These are phyloP conservation scores for Psophocarpus tetragonolobus DNA, from an alignment of 306 rosid genomes.

Conservation along the genomic window DNA sequence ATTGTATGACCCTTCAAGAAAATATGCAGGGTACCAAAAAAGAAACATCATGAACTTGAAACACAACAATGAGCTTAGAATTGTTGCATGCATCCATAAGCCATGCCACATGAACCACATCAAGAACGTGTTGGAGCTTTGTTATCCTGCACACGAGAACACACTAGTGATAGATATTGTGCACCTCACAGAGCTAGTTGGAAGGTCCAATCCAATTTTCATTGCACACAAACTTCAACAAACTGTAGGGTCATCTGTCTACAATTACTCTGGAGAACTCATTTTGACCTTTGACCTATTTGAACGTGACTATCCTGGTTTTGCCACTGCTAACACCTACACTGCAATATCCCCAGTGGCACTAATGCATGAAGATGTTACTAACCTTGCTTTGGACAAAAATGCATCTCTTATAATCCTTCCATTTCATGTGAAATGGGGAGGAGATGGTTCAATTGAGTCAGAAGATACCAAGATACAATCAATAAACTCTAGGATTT, in stretches of 20 bases:
- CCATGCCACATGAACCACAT: constrained; percentile 20
- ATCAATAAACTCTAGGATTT: constrained; percentile 37
- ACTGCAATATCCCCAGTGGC: constrained; percentile 45
- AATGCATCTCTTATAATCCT: constrained; percentile 41
- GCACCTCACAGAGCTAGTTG: constrained; percentile 43
- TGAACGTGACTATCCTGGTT: too few species aligned
- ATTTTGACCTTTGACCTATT: too few species aligned
- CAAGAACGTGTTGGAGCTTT: constrained; percentile 28
- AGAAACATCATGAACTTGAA: constrained; percentile 38
- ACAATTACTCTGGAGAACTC: too few species aligned
- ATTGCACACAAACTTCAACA: too few species aligned
- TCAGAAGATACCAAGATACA: constrained; percentile 37
- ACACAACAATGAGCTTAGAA: constrained; percentile 34
- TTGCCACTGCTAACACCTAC: too few species aligned
- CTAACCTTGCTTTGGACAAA: constrained; percentile 48
- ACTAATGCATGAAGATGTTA: constrained; percentile 51
- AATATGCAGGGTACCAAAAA: constrained; percentile 36
- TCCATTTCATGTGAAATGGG: constrained; percentile 56
- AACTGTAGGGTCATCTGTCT: too few species aligned
- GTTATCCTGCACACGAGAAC: constrained; percentile 15
- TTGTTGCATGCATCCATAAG: constrained; percentile 44
- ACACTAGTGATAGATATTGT: constrained; percentile 34
- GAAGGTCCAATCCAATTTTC: constrained; percentile 41
- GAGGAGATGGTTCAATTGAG: constrained; percentile 36
- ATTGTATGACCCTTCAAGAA: constrained; percentile 49